A percentile compares a stretch with the other conserved stretches of the same genome.
phyloP scores from a whole-genome alignment of 78 protist genomes.

The Pigoraptor vietnamica region DNA sequence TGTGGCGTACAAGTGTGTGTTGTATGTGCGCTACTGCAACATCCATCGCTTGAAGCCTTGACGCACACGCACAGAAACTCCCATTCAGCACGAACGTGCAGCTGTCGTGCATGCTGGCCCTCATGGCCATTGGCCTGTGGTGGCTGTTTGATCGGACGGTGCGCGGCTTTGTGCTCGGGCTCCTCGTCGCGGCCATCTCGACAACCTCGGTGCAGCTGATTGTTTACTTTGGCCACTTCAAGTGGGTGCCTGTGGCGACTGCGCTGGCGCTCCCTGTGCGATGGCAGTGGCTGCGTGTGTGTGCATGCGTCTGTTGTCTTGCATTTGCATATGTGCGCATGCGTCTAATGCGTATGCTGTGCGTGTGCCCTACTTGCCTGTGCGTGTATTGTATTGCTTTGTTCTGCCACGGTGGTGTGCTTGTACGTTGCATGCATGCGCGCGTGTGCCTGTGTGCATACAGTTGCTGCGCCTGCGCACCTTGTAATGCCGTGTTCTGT shows the following conservation, averaged over 20 bases:
- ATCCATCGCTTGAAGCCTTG: background rate
- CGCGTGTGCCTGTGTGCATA: too few species aligned
- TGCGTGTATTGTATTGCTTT: too few species aligned
- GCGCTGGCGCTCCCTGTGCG: too few species aligned
- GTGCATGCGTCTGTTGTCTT: too few species aligned
- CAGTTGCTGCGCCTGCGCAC: too few species aligned
- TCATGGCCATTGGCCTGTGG: constrained; percentile 25
- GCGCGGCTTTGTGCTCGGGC: constrained; percentile 1
- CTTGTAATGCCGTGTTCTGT: too few species aligned
- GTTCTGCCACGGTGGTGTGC: too few species aligned
- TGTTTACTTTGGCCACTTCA: constrained; percentile 1
- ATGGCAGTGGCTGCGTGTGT: too few species aligned
- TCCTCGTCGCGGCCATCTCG: background rate
- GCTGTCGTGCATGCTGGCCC: constrained; percentile 14
- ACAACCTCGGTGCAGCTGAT: background rate
- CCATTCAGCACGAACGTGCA: constrained; percentile 9
- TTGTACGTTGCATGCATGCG: too few species aligned
- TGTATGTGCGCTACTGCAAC: background rate
- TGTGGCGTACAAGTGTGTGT: background rate
- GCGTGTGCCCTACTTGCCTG: too few species aligned
- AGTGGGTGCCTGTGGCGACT: background rate
- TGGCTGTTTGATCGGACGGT: constrained; percentile 6
- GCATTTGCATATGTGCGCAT: too few species aligned
- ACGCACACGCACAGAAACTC: background rate
- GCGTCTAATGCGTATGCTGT: too few species aligned